These are phyloP conservation scores for Pythium rishiriense DNA, from an alignment of 352 stramenopile genomes.

Conservation along the genomic window DNA sequence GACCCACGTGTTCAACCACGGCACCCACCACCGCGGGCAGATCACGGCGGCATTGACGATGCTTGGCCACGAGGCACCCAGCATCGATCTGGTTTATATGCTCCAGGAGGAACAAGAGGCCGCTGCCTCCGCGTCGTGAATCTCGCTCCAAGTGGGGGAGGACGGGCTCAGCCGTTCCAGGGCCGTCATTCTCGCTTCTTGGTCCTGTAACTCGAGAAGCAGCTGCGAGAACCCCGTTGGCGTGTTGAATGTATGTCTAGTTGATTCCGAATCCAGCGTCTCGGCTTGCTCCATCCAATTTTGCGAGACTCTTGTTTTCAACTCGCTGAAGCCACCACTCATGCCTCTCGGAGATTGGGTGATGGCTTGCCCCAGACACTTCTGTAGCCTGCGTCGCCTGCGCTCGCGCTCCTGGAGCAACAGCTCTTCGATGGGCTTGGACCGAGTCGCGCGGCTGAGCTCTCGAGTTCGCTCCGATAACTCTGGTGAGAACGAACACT, in stretches of 20 bases:
- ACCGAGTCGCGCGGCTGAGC: slow-evolving; percentile 4
- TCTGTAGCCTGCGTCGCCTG: slow-evolving; percentile 15
- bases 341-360: not conserved
- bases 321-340: not conserved
- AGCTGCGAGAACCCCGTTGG: slow-evolving; percentile 10
- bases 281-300: not conserved
- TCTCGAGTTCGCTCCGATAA: slow-evolving; percentile 11
- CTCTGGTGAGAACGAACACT: slow-evolving; percentile 23
- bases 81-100: slow-evolving; percentile 27
- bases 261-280: not conserved
- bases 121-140: not conserved
- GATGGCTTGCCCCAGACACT: slow-evolving; percentile 10
- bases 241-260: slow-evolving; percentile 4
- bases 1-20: slow-evolving; percentile 30
- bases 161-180: not conserved
- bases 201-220: slow-evolving; percentile 17
- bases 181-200: slow-evolving; percentile 22
- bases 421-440: slow-evolving; percentile 18
- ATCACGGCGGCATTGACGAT: slow-evolving; percentile 26
- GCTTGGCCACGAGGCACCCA: slow-evolving; percentile 16
- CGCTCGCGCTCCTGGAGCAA: slow-evolving; percentile 8
- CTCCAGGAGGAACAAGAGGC: slow-evolving; percentile 16
- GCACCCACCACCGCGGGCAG: slow-evolving; percentile 27
- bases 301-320: not conserved
- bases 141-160: not conserved